Conservation (phyloP, 371 early-diverging fungal genomes). For the Nematocida homosporus region DNA sequence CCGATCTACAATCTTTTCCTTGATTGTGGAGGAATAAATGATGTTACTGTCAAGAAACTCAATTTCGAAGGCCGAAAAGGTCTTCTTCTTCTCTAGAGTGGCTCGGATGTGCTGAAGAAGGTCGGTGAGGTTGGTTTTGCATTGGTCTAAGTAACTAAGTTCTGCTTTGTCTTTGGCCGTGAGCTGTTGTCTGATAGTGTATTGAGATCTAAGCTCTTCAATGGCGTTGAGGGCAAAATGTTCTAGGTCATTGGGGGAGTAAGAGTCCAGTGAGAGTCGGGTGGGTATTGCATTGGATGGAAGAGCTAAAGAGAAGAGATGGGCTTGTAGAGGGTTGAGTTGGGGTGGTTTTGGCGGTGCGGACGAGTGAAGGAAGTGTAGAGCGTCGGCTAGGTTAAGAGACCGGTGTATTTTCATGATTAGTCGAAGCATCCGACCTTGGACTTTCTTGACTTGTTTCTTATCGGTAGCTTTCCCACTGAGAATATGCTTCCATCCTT, state of each 20-base stretch:
- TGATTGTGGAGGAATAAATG: conserved; percentile 63
- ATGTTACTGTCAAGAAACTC: neutral
- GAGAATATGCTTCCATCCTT: neutral
- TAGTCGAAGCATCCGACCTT: conserved; percentile 13
- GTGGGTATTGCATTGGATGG: neutral
- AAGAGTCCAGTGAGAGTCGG: neutral
- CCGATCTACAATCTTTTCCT: conserved; percentile 95
- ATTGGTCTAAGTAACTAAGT: conserved; percentile 70
- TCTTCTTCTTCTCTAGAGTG: conserved; percentile 10
- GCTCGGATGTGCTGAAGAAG: neutral
- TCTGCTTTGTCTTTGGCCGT: conserved; percentile 92
- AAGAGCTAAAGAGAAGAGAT: neutral
- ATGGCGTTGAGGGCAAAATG: neutral
- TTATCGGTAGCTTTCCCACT: neutral
- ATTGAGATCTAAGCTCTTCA: conserved; percentile 75
- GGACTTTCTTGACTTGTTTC: neutral
- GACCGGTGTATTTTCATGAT: neutral
- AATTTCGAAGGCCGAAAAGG: neutral
- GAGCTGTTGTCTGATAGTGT: conserved; percentile 76
- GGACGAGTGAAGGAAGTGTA: neutral
- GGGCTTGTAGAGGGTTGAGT: neutral
- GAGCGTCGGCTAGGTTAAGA: neutral
- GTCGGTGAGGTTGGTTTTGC: neutral
- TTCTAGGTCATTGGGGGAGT: neutral
- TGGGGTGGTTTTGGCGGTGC: neutral